Conservation (phyloP, 2,329 filamentous ascomycete genomes). For the Exophiala calicioides region DNA sequence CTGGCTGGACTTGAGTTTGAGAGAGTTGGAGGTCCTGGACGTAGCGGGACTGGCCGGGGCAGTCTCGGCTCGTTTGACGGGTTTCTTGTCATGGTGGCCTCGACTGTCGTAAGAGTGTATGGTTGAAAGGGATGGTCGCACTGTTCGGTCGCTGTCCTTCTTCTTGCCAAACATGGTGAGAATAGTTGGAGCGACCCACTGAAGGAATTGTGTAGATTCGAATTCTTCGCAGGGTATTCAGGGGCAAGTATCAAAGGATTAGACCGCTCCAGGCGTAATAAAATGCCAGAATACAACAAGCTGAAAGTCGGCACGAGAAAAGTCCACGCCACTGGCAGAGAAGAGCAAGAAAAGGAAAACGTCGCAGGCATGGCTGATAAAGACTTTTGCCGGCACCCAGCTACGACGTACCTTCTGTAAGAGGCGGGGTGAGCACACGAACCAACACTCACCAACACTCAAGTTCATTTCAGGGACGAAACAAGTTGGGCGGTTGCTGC, state of each 20-base stretch:
- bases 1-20: slow-evolving; percentile 5
- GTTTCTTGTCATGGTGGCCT: neutral
- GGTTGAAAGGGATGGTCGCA: slow-evolving; percentile 19
- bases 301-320: too few relatives aligned
- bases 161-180: slow-evolving; percentile 10
- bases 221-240: too few relatives aligned
- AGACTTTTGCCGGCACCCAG: too few relatives aligned
- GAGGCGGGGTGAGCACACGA: too few relatives aligned
- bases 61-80: slow-evolving; percentile 2
- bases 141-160: slow-evolving; percentile 1
- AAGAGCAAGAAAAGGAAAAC: neutral
- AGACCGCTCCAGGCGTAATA: too few relatives aligned
- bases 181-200: neutral
- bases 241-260: too few relatives aligned
- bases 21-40: slow-evolving; percentile 5
- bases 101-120: slow-evolving; percentile 17
- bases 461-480: neutral
- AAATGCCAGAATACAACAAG: too few relatives aligned
- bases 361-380: neutral
- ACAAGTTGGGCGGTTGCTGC: slow-evolving; percentile 1
- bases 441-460: too few relatives aligned
- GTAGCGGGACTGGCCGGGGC: neutral
- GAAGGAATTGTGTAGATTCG: neutral
- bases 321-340: neutral
- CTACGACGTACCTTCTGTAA: too few relatives aligned